Percentiles rank a stretch among this genome's conserved stretches.
These are phyloP conservation scores for Lecanicillium sp. DNA, from an alignment of 2,329 filamentous ascomycete genomes.

Conservation along the genomic window DNA sequence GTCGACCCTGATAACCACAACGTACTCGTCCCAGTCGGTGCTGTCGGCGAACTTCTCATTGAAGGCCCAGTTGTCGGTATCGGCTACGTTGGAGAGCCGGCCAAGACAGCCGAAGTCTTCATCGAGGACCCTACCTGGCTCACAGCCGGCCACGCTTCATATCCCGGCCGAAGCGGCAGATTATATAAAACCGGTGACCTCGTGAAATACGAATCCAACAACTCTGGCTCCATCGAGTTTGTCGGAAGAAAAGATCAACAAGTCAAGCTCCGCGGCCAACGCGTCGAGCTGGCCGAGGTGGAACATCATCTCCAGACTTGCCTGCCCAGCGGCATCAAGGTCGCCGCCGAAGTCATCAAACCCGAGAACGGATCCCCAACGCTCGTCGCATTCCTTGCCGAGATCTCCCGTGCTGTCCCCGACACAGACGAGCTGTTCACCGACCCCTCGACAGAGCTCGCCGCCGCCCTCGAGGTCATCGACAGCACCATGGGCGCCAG, in stretches of 20 bases:
- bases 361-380: slow-evolving; percentile 38
- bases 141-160: slow-evolving; percentile 29
- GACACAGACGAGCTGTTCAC: slow-evolving; percentile 19
- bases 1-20: slow-evolving; percentile 43
- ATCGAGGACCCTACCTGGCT: slow-evolving; percentile 51
- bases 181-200: slow-evolving; percentile 58
- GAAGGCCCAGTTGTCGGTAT: slow-evolving; percentile 56
- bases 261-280: slow-evolving; percentile 60
- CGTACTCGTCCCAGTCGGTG: slow-evolving; percentile 40
- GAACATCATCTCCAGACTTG: slow-evolving; percentile 43
- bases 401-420: slow-evolving; percentile 18
- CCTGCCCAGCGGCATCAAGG: slow-evolving; percentile 36
- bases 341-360: slow-evolving; percentile 44
- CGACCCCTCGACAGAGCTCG: slow-evolving; percentile 28
- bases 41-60: slow-evolving; percentile 47
- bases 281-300: slow-evolving; percentile 54
- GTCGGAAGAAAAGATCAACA: slow-evolving; percentile 62
- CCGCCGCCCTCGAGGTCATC: slow-evolving; percentile 24
- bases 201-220: slow-evolving; percentile 46
- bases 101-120: slow-evolving; percentile 53
- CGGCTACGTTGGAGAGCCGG: slow-evolving; percentile 53
- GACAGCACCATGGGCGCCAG: slow-evolving; percentile 28
- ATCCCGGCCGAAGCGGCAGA: slow-evolving; percentile 34
- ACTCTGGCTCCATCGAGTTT: slow-evolving; percentile 49
- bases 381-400: slow-evolving; percentile 40